Percentiles rank a stretch among this genome's conserved stretches.
Conservation (phyloP, 2,329 filamentous ascomycete genomes). For the Dothistroma septosporum region DNA sequence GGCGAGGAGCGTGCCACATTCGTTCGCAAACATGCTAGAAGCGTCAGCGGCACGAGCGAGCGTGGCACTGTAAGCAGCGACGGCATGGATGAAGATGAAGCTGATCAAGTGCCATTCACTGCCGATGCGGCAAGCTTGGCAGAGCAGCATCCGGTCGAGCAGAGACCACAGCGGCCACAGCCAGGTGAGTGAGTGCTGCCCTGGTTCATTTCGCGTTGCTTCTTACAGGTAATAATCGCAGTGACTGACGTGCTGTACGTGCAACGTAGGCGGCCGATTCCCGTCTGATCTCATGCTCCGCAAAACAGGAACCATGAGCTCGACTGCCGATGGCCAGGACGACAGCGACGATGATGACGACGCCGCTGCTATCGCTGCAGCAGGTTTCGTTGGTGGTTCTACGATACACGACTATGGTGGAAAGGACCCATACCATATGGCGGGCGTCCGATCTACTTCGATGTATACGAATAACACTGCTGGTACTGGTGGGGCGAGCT, state of each 20-base stretch:
- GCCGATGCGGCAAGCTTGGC: slow-evolving; percentile 49
- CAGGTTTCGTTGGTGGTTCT: slow-evolving; percentile 30
- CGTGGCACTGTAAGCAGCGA: slow-evolving; percentile 63
- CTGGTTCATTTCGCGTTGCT: slow-evolving; percentile 27
- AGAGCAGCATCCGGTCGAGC: slow-evolving; percentile 36
- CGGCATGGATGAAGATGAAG: slow-evolving; percentile 68
- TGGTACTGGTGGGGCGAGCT: background rate
- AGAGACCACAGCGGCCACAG: slow-evolving; percentile 64
- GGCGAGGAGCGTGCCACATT: slow-evolving; percentile 85
- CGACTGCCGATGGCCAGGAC: slow-evolving; percentile 67
- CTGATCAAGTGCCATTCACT: slow-evolving; percentile 62
- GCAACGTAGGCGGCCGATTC: slow-evolving; percentile 62
- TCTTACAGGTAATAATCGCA: background rate
- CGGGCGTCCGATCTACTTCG: slow-evolving; percentile 8
- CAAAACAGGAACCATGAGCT: slow-evolving; percentile 54
- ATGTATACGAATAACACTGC: background rate
- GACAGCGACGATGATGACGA: slow-evolving; percentile 63
- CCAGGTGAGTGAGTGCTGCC: slow-evolving; percentile 62
- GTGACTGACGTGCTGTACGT: slow-evolving; percentile 10
- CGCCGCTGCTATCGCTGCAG: slow-evolving; percentile 42
- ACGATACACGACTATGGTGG: slow-evolving; percentile 24
- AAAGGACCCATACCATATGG: slow-evolving; percentile 31
- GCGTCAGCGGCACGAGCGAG: slow-evolving; percentile 61
- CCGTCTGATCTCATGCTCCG: slow-evolving; percentile 88
- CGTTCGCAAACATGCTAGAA: slow-evolving; percentile 75